Percentiles rank a stretch among this genome's conserved stretches.
These are phyloP conservation scores for Gossypium turneri DNA, from an alignment of 345 rosid species.

Conservation along the genomic window DNA sequence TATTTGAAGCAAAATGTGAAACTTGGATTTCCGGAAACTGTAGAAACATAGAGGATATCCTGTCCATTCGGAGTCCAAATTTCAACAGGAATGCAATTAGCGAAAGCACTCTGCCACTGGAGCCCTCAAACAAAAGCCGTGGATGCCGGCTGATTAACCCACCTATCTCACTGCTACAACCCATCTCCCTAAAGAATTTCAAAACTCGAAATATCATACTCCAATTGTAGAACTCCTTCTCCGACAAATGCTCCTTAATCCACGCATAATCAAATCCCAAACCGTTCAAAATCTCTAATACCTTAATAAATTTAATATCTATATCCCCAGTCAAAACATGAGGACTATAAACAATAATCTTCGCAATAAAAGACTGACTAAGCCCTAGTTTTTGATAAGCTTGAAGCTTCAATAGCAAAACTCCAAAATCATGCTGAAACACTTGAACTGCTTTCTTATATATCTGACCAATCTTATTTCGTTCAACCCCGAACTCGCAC, in stretches of 20 bases:
- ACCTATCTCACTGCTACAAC: conserved; percentile 35
- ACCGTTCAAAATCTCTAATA: conserved; percentile 39
- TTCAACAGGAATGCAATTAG: conserved; percentile 51
- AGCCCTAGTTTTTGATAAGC: conserved; percentile 63
- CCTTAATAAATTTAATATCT: conserved; percentile 41
- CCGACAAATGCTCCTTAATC: conserved; percentile 44
- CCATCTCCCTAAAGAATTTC: conserved; percentile 35
- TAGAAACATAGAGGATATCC: conserved; percentile 40
- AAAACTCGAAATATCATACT: conserved; percentile 39
- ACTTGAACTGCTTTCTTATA: conserved; percentile 50
- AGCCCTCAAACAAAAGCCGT: conserved; percentile 46
- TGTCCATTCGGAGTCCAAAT: conserved; percentile 45
- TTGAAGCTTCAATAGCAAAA: conserved; percentile 43
- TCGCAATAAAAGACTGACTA: conserved; percentile 33
- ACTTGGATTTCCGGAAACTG: conserved; percentile 48
- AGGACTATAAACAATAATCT: conserved; percentile 49
- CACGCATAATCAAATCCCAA: conserved; percentile 40
- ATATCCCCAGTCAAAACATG: conserved; percentile 46
- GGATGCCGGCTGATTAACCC: conserved; percentile 49
- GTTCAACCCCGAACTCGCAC: conserved; percentile 57
- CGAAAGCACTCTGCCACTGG: conserved; percentile 40
- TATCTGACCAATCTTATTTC: conserved; percentile 55
- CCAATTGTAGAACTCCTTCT: conserved; percentile 49
- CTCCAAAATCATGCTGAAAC: conserved; percentile 44
- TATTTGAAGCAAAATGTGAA: conserved; percentile 43